Evolutionary conservation across 441 rosid genomes (phyloP).

Genomic region (Syzygium malaccense): DNA sequence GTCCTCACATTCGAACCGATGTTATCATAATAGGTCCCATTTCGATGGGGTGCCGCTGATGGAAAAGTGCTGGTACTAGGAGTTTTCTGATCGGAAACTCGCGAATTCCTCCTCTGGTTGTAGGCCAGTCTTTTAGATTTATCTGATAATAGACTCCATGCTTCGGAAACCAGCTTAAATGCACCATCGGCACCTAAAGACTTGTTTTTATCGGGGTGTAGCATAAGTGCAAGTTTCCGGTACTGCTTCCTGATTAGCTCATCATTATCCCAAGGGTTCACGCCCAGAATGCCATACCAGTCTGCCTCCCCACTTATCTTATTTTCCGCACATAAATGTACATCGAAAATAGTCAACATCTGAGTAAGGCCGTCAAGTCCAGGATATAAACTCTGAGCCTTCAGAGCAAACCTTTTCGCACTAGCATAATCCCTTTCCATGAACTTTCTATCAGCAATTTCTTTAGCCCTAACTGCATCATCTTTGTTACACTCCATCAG

Average conservation of each 20-base stretch:
- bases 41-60: neutral
- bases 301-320: constrained; percentile 7
- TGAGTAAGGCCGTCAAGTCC: constrained; percentile 4
- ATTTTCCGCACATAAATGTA: constrained; percentile 2
- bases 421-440: constrained; percentile 3
- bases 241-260: constrained; percentile 8
- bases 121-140: constrained; percentile 5
- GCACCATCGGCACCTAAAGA: constrained; percentile 15
- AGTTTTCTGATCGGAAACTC: neutral
- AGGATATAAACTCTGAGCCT: constrained; percentile 10
- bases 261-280: constrained; percentile 12
- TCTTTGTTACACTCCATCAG: constrained; percentile 14
- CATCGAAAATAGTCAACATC: constrained; percentile 11
- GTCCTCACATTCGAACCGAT: neutral
- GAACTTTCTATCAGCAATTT: constrained; percentile 10
- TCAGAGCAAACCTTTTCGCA: constrained; percentile 10
- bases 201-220: constrained; percentile 13
- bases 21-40: neutral
- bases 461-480: constrained; percentile 14
- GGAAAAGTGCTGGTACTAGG: neutral
- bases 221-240: constrained; percentile 9
- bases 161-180: constrained; percentile 7
- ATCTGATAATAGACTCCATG: constrained; percentile 7
- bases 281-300: constrained; percentile 14
- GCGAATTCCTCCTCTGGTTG: constrained; percentile 11